Evolutionary conservation across 345 rosid species (phyloP).

Genomic region (Moricandia moricandioides): DNA sequence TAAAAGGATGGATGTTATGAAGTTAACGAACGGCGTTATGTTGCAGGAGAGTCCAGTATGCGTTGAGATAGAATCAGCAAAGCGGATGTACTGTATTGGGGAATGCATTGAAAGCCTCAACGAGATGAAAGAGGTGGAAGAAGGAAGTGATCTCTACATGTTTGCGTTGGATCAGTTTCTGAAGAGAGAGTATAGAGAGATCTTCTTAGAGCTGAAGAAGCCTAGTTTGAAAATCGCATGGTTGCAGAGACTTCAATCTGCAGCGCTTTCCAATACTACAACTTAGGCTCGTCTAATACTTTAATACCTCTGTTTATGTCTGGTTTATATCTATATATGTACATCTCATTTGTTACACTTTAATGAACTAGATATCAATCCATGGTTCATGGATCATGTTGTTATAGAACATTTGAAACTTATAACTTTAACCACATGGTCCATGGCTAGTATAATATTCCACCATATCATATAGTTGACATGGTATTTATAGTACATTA

Average conservation of each 20-base stretch:
- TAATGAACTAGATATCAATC: not conserved
- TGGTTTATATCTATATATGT: not conserved
- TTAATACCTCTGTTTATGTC: not conserved
- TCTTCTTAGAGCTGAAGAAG: constrained; percentile 51
- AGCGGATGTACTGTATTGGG: constrained; percentile 42
- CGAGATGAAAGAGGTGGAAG: constrained; percentile 45
- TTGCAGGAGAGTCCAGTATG: constrained; percentile 33
- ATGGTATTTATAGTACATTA: not conserved
- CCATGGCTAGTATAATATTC: not conserved
- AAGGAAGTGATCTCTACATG: constrained; percentile 50
- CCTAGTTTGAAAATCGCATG: constrained; percentile 47
- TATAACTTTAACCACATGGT: too few species aligned
- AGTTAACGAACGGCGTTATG: constrained; percentile 28
- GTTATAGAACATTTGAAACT: too few species aligned
- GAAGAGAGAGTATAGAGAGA: constrained; percentile 57
- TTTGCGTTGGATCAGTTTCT: constrained; percentile 53
- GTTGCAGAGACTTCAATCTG: constrained; percentile 45
- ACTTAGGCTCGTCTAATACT: not conserved
- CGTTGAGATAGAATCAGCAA: constrained; percentile 31
- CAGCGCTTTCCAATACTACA: constrained; percentile 11
- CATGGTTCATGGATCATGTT: not conserved
- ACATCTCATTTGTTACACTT: not conserved
- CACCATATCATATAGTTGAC: not conserved
- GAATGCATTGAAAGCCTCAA: constrained; percentile 55
- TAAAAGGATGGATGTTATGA: constrained; percentile 22